Conservation (phyloP, 2,329 filamentous ascomycete genomes). For the Fusarium sp. region DNA sequence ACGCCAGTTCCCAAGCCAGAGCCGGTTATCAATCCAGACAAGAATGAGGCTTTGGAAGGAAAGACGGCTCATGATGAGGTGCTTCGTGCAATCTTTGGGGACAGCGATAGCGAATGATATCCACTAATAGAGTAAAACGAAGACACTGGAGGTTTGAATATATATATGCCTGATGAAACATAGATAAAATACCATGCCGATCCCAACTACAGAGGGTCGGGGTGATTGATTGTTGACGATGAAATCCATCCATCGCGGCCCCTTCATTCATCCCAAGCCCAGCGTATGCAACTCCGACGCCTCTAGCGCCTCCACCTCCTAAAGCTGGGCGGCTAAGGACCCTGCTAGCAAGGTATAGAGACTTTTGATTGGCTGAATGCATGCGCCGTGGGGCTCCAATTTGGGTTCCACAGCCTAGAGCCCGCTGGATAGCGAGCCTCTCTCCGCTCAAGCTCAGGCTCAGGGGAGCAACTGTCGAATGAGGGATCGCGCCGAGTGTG, state of each 20-base stretch:
- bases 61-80: conserved; percentile 79
- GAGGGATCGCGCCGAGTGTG: conserved; percentile 31
- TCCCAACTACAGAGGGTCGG: background rate
- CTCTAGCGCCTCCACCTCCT: conserved; percentile 34
- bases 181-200: background rate
- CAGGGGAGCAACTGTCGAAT: conserved; percentile 43
- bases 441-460: conserved; percentile 33
- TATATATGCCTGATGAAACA: background rate
- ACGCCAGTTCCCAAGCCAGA: conserved; percentile 18
- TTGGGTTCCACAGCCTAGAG: conserved; percentile 37
- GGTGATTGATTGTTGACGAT: conserved; percentile 2
- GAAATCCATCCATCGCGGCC: background rate
- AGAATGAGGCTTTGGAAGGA: conserved; percentile 72
- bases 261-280: conserved; percentile 28
- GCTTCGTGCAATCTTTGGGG: conserved; percentile 92
- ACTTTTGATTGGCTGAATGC: conserved; percentile 28
- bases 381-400: conserved; percentile 40
- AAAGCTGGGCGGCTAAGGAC: conserved; percentile 38
- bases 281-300: conserved; percentile 34
- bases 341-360: conserved; percentile 12
- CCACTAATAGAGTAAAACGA: background rate
- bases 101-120: conserved; percentile 71
- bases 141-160: background rate
- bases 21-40: conserved; percentile 66
- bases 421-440: conserved; percentile 27